Evolutionary conservation across 306 rosid genomes (phyloP).

Genomic region (Crataegus laevigata): DNA sequence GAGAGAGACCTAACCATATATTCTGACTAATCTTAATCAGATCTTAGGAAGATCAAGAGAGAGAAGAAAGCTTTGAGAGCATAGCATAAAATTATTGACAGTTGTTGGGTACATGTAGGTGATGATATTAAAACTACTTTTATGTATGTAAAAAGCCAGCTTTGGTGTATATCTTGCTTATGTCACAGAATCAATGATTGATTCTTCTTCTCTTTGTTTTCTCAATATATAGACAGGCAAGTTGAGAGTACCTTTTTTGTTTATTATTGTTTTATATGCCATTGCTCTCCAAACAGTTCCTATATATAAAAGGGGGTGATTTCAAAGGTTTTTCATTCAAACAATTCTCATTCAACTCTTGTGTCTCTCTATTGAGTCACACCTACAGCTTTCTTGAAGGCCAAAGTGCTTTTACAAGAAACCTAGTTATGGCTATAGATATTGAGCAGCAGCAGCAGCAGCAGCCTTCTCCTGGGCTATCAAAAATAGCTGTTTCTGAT

Average conservation of each 20-base stretch:
- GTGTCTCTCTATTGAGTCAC: background rate
- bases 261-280: background rate
- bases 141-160: background rate
- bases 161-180: background rate
- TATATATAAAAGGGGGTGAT: background rate
- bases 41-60: background rate
- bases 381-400: background rate
- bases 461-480: constrained; percentile 46
- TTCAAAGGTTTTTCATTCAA: background rate
- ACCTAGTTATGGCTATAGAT: constrained; percentile 51
- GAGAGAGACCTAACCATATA: background rate
- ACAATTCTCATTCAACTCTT: background rate
- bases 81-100: background rate
- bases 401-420: background rate
- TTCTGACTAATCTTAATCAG: background rate
- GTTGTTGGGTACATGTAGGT: background rate
- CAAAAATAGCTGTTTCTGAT: constrained; percentile 63
- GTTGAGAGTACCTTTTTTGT: background rate
- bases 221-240: background rate
- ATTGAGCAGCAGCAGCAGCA: constrained; percentile 19
- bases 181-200: constrained; percentile 2
- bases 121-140: background rate
- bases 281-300: background rate
- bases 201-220: background rate
- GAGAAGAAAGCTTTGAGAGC: background rate